Percentiles rank a stretch among this genome's conserved stretches.
Conservation (phyloP, 371 early-diverging fungal species). For the Rhizopus microsporus region DNA sequence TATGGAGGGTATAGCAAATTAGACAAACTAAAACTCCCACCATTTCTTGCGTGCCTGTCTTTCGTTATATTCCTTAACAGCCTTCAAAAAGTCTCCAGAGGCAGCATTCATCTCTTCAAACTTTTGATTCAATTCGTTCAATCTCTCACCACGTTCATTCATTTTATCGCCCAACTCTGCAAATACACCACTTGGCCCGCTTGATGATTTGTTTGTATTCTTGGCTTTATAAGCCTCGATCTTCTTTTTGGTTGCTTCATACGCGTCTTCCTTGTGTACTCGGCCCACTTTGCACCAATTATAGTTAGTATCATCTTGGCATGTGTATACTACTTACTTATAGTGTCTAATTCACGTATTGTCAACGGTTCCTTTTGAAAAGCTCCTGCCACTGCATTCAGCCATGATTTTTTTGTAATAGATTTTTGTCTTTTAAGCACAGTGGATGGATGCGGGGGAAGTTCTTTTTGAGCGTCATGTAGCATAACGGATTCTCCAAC, state of each 20-base stretch:
- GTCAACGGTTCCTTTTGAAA: conserved; percentile 48
- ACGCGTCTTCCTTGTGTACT: conserved; percentile 19
- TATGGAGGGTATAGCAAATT: background rate
- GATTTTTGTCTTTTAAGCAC: conserved; percentile 19
- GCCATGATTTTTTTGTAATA: conserved; percentile 40
- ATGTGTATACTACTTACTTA: conserved; percentile 41
- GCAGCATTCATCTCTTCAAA: conserved; percentile 57
- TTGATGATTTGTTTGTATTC: conserved; percentile 1
- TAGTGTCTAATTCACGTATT: conserved; percentile 46
- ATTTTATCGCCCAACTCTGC: conserved; percentile 48
- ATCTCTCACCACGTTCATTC: conserved; percentile 60
- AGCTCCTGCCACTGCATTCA: conserved; percentile 49
- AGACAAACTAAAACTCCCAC: conserved; percentile 46
- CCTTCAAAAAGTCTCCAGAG: conserved; percentile 54
- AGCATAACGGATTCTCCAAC: conserved; percentile 44
- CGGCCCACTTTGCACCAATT: conserved; percentile 21
- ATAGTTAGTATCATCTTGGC: background rate
- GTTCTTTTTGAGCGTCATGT: conserved; percentile 33
- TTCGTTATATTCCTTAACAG: conserved; percentile 57
- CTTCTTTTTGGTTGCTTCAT: conserved; percentile 17
- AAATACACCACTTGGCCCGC: conserved; percentile 38
- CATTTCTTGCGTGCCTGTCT: conserved; percentile 58
- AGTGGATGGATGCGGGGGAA: conserved; percentile 48
- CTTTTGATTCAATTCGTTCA: conserved; percentile 50
- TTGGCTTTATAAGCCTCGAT: conserved; percentile 21